These are phyloP conservation scores for Colletotrichum abscissum DNA, from an alignment of 2,329 filamentous ascomycete genomes.

Conservation along the genomic window DNA sequence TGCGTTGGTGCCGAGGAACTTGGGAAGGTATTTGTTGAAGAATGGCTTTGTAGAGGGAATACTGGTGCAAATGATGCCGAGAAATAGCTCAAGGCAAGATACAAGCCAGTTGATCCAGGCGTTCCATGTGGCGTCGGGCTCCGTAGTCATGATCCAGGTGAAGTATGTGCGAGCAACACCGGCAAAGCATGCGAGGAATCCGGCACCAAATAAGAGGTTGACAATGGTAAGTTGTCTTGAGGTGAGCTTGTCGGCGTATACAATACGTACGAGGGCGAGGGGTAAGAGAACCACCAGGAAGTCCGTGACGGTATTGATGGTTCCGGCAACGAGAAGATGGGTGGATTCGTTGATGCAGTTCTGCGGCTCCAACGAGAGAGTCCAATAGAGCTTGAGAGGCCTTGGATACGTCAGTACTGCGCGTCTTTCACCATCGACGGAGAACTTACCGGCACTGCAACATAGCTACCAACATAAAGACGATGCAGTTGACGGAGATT, in stretches of 20 bases:
- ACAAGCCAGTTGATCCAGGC: conserved; percentile 48
- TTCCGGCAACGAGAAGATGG: conserved; percentile 64
- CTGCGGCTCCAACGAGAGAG: conserved; percentile 43
- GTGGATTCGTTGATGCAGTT: conserved; percentile 60
- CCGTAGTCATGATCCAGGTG: conserved; percentile 43
- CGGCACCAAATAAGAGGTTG: conserved; percentile 60
- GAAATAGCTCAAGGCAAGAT: conserved; percentile 52
- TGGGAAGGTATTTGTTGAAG: conserved; percentile 50
- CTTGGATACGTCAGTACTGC: conserved; percentile 42
- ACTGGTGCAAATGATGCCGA: conserved; percentile 58
- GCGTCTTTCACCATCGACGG: conserved; percentile 33
- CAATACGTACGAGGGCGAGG: conserved; percentile 54
- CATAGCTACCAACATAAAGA: conserved; percentile 49
- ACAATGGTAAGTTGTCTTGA: conserved; percentile 58
- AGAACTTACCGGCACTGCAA: conserved; percentile 52
- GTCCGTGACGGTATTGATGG: conserved; percentile 70
- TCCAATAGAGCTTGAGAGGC: conserved; percentile 52
- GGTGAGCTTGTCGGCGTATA: conserved; percentile 52
- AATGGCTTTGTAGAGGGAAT: conserved; percentile 58
- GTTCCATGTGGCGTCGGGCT: conserved; percentile 50
- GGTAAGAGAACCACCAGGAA: conserved; percentile 65
- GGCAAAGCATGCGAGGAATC: conserved; percentile 56
- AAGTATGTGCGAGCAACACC: conserved; percentile 52
- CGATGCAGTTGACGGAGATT: conserved; percentile 44
- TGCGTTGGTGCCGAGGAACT: conserved; percentile 37